A percentile compares a stretch with the other conserved stretches of the same genome.
These are phyloP conservation scores for Paramecium sonneborni DNA, from an alignment of 73 alveolate genomes.

Conservation along the genomic window DNA sequence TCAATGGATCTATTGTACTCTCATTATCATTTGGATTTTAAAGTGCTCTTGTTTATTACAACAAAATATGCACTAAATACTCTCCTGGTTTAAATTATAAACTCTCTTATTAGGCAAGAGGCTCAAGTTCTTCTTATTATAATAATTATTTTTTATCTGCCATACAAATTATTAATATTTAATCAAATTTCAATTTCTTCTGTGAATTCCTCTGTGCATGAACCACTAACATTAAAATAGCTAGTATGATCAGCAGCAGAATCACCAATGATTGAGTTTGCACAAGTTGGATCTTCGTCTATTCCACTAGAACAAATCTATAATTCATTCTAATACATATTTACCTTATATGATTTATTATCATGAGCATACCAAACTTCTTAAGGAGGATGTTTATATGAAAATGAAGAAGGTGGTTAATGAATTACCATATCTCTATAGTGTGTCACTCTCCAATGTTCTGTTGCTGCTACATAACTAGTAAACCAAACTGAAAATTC, in stretches of 20 bases:
- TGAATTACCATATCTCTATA: slow-evolving; percentile 60
- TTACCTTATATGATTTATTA: slow-evolving; percentile 35
- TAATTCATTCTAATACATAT: too few relatives aligned
- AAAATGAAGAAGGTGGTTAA: slow-evolving; percentile 39
- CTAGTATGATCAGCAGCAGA: slow-evolving; percentile 46
- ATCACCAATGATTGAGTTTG: not conserved
- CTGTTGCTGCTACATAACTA: slow-evolving; percentile 25
- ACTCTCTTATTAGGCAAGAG: not conserved
- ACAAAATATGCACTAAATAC: slow-evolving; percentile 66
- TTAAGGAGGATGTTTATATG: slow-evolving; percentile 41
- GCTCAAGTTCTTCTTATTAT: not conserved
- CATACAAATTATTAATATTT: slow-evolving; percentile 10
- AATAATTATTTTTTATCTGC: not conserved
- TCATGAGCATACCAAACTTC: slow-evolving; percentile 64
- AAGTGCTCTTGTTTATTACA: slow-evolving; percentile 76
- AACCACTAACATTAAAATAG: not conserved
- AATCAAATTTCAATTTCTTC: slow-evolving; percentile 14
- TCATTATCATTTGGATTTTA: slow-evolving; percentile 52
- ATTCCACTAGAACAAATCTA: not conserved
- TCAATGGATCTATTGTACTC: slow-evolving; percentile 86
- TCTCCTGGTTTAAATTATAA: slow-evolving; percentile 58
- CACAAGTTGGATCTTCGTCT: slow-evolving; percentile 39
- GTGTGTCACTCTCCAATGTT: slow-evolving; percentile 59
- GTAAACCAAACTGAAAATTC: slow-evolving; percentile 51
- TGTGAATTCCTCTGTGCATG: slow-evolving; percentile 13